These are phyloP conservation scores for Isoetes engelmannii DNA, from an alignment of 83 land plant species.

Conservation along the genomic window DNA sequence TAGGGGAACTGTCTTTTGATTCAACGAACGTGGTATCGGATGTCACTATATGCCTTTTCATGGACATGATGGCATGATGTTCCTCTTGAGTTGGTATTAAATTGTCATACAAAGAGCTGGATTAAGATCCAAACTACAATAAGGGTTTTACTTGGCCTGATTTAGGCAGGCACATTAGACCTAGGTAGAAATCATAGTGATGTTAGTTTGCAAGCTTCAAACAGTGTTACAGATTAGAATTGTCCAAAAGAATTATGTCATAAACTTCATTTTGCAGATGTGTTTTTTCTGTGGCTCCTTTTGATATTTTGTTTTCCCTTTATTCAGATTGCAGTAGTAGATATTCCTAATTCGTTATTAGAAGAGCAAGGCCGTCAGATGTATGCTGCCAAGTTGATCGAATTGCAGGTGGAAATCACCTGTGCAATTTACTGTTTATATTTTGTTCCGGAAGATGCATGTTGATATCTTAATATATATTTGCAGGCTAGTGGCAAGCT, in stretches of 20 bases:
- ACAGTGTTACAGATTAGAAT: neutral
- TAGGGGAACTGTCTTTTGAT: too few relatives aligned
- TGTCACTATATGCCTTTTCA: too few relatives aligned
- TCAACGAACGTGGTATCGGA: too few relatives aligned
- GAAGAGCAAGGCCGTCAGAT: constrained; percentile 43
- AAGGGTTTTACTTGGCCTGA: too few relatives aligned
- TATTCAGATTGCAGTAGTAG: constrained; percentile 24
- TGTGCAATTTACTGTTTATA: neutral
- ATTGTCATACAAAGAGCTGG: too few relatives aligned
- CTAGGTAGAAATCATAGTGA: neutral
- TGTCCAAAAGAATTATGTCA: neutral
- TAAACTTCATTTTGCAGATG: neutral
- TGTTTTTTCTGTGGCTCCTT: neutral
- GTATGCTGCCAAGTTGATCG: constrained; percentile 39
- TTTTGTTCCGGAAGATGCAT: neutral
- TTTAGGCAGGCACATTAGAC: too few relatives aligned
- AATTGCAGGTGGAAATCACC: constrained; percentile 26
- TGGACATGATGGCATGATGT: too few relatives aligned
- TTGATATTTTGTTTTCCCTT: neutral
- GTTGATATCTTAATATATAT: neutral
- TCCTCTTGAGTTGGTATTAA: too few relatives aligned
- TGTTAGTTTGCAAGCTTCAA: neutral
- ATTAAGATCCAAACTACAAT: too few relatives aligned
- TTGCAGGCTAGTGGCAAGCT: constrained; percentile 27
- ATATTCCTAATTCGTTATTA: constrained; percentile 32